A percentile compares a stretch with the other conserved stretches of the same genome.
Conservation (phyloP, 2,329 filamentous ascomycete species). For the Colletotrichum trifolii region DNA sequence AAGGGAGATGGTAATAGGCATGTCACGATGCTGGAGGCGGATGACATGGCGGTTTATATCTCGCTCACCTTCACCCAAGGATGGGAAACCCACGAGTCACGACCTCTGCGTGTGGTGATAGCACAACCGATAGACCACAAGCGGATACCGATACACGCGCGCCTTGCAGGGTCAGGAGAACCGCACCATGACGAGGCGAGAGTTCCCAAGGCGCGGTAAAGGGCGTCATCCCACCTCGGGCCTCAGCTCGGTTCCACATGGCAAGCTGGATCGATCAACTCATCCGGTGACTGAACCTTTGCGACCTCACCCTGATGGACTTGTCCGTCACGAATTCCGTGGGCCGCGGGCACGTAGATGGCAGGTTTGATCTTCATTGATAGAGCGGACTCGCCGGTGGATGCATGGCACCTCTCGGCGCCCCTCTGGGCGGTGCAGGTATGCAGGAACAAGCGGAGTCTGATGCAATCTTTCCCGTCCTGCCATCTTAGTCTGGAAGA, state of each 20-base stretch:
- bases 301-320: no score
- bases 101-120: not conserved
- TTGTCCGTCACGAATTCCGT: not conserved
- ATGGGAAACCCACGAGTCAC: constrained; percentile 9
- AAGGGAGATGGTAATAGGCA: no score
- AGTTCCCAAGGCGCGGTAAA: not conserved
- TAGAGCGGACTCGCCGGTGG: constrained; percentile 14
- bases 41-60: constrained; percentile 32
- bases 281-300: not conserved
- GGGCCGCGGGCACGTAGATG: constrained; percentile 7
- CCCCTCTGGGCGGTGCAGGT: constrained; percentile 29
- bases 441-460: not conserved
- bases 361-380: constrained; percentile 27
- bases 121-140: not conserved
- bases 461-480: constrained; percentile 5
- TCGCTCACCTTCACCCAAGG: constrained; percentile 4
- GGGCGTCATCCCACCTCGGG: constrained; percentile 3
- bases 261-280: not conserved
- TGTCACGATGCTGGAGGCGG: constrained; percentile 12
- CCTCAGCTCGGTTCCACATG: not conserved
- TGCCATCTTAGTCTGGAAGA: constrained; percentile 19
- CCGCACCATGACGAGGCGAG: not conserved
- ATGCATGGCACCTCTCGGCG: constrained; percentile 32
- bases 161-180: no score
- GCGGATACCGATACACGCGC: not conserved